Evolutionary conservation across 306 rosid genomes (phyloP).

Genomic region (Glycine tomentella): DNA sequence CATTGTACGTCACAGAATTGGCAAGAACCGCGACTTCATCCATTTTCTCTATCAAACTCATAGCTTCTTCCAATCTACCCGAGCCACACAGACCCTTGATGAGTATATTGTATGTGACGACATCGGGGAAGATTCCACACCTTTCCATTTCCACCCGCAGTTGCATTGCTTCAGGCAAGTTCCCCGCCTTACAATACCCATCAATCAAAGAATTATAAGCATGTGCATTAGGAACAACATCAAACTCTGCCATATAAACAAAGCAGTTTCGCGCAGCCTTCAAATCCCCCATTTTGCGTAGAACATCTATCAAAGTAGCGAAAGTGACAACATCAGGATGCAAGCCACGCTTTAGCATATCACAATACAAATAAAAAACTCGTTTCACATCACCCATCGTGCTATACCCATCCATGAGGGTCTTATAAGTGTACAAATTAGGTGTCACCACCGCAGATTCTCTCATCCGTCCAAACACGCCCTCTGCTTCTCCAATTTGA

Average conservation of each 20-base stretch:
- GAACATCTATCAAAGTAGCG: slow-evolving; percentile 60
- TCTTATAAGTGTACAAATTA: slow-evolving; percentile 67
- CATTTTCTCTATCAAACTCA: slow-evolving; percentile 58
- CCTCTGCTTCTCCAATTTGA: slow-evolving; percentile 63
- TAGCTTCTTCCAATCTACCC: slow-evolving; percentile 61
- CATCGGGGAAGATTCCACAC: slow-evolving; percentile 56
- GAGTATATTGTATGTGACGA: slow-evolving; percentile 66
- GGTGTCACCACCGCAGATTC: slow-evolving; percentile 59
- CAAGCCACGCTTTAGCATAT: slow-evolving; percentile 57
- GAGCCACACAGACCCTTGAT: slow-evolving; percentile 59
- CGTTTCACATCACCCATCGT: slow-evolving; percentile 56
- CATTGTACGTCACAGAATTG: slow-evolving; percentile 66
- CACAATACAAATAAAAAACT: slow-evolving; percentile 53
- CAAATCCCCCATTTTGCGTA: slow-evolving; percentile 62
- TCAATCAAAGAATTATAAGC: slow-evolving; percentile 71
- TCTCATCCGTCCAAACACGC: slow-evolving; percentile 55
- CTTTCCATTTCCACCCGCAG: slow-evolving; percentile 61
- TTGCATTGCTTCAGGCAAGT: slow-evolving; percentile 59
- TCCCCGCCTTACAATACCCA: slow-evolving; percentile 61
- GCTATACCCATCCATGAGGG: slow-evolving; percentile 77
- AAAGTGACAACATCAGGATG: slow-evolving; percentile 66
- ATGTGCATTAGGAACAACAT: slow-evolving; percentile 59
- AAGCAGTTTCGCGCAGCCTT: slow-evolving; percentile 56
- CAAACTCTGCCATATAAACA: slow-evolving; percentile 63
- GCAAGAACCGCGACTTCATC: slow-evolving; percentile 50